Base-by-base conservation (phyloP, 495 filamentous ascomycete species). In the Penicillium salamii region DNA sequence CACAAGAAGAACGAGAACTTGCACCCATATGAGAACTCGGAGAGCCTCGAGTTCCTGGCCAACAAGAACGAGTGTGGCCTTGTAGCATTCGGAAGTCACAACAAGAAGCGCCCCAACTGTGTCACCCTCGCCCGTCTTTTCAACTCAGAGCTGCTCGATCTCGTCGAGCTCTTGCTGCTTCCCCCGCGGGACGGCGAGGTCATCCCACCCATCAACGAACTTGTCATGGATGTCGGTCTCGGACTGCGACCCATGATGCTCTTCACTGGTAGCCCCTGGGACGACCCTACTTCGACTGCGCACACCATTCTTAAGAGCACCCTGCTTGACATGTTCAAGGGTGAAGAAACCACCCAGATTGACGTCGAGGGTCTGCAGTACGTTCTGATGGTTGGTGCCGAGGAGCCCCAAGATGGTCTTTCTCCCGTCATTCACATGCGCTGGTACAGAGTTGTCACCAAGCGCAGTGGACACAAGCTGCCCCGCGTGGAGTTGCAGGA, bases 311-410 rank as follows among this genome's bases (percentile, higher is more conserved):
- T 87, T 33, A 96, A 96, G 78, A 91, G 81, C 56, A 75, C 97
- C 67, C 82, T 97, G 37, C 67, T 89, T 46, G 93, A 97, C 75
- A 83, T 97, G 65, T 97, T 98, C 76, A 83, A 86, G 67, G 88
- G 88, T 5, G 81, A 83, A 51, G 79, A 85, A 18, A 77, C 82
- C 5, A 72, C 80, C 62, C 87, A 85, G 65, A 83, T 97, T 33
- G 93, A 97, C 70, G 91, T 96, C 17, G 90, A 95, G 66, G 93
- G 93, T 9, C 69, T 98, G 64, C 91, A 93, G 63, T 95, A 92
- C 71, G 77, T 95, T 58, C 77, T 98, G 21, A 82, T 80, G 49
- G 79, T 97, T 45, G 78, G 76, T n/a, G 90, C 85, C 4, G 84
- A 85, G 39, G 93, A 98, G 66, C 79, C 83, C 2, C 81, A 74